phyloP scores from a whole-genome alignment of 129 eudicot species.

The Tanacetum coccineum region DNA sequence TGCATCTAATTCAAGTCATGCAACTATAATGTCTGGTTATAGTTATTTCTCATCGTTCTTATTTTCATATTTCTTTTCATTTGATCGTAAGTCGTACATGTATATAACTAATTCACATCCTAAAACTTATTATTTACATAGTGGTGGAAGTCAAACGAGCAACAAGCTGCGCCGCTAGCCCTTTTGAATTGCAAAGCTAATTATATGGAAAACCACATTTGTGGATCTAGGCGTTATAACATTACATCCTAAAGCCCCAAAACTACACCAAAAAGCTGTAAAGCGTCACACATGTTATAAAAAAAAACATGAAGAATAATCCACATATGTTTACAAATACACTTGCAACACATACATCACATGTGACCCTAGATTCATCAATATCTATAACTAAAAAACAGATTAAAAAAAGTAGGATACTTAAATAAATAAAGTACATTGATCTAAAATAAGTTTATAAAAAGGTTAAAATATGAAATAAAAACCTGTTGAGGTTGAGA shows the following conservation, averaged over 20 bases:
- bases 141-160: too few species aligned
- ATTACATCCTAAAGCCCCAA: not conserved
- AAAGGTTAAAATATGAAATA: not conserved
- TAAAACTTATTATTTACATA: too few species aligned
- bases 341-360: not conserved
- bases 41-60: too few species aligned
- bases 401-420: conserved; percentile 9
- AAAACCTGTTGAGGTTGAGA: conserved; percentile 71
- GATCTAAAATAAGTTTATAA: conserved; percentile 16
- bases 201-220: too few species aligned
- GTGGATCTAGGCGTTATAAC: too few species aligned
- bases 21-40: too few species aligned
- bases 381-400: conserved; percentile 8
- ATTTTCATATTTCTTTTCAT: too few species aligned
- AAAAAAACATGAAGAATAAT: not conserved
- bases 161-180: too few species aligned
- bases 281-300: not conserved
- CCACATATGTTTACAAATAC: not conserved
- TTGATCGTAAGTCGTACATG: too few species aligned
- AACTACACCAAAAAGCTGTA: not conserved
- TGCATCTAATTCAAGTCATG: too few species aligned
- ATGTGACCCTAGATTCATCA: conserved; percentile 17
- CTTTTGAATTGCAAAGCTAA: too few species aligned
- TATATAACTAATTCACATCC: too few species aligned
- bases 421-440: not conserved